Evolutionary conservation across 257 asterid species (phyloP), one percentile per base, ranked within the genome.

Genomic region (Solanum rostratum): DNA sequence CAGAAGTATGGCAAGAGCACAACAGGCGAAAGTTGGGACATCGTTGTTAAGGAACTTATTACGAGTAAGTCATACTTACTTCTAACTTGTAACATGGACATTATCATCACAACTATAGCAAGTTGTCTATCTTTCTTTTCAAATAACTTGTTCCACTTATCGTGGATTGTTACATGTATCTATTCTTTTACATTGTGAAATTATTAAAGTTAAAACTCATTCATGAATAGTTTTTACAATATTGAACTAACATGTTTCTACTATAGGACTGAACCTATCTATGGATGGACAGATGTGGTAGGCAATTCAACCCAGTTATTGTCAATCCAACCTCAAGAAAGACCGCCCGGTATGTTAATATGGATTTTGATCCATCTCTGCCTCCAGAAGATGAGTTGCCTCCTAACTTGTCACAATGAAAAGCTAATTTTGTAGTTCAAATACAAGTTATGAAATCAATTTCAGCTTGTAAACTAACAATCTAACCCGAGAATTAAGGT

Each of bases 281-380:
- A 97, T 78, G 99, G 99, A 89, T 97, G 99, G 99, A 97, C 99
- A 0, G 99, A 97, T 81, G 99, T 97, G 30, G 99, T 97, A 73
- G 99, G 99, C n/a, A 96, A 97, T 89, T 97, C 99, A 19, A 88
- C 87, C 41, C 99, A 97, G 80, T 82, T 97, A 88, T 90, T 97
- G 52, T 97, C 99, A 37, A 95, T 97, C 78, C 57, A 93, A 86
- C 98, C 98, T 29, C 91, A 80, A 55, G 99, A 97, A 82, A 95
- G 97, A 65, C 99, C 99, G 3, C 97, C 94, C 0, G 99, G 99
- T 10, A 95, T 94, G 22, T 97, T 87, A 90, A 57, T 85, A 91
- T 97, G 59, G 99, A 95, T 88, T 95, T 94, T 81, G 91, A 98
- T 27, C 89, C 95, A 4, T 79, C 93, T 9, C 49, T 82, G 29